phyloP scores from a whole-genome alignment of 768 basidiomycete genomes.

The Atractiella rhizophila region DNA sequence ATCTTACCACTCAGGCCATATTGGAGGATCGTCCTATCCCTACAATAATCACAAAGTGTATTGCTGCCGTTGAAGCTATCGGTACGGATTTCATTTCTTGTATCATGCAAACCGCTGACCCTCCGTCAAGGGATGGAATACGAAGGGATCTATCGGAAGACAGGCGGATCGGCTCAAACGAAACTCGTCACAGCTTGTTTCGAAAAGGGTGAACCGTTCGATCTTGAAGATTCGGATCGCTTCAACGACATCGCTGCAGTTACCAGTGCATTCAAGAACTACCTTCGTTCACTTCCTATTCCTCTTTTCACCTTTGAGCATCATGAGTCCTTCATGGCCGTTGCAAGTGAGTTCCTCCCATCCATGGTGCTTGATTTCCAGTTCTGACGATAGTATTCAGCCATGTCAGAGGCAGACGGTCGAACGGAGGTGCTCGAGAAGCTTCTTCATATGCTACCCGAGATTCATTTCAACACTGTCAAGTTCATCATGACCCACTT shows the following conservation, averaged over 20 bases:
- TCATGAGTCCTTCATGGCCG: conserved; percentile 66
- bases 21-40: conserved; percentile 32
- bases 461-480: conserved; percentile 67
- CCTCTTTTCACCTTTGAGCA: conserved; percentile 74
- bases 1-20: conserved; percentile 50
- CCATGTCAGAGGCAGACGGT: conserved; percentile 8
- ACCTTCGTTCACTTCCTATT: conserved; percentile 74
- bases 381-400: conserved; percentile 1
- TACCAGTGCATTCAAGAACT: conserved; percentile 72
- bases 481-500: conserved; percentile 63
- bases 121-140: conserved; percentile 50
- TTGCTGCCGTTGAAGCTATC: conserved; percentile 63
- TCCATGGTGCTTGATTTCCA: not conserved
- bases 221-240: conserved; percentile 55
- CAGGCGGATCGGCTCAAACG: conserved; percentile 70
- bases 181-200: conserved; percentile 85
- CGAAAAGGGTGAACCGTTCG: conserved; percentile 64
- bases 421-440: conserved; percentile 31
- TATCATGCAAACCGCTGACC: not conserved
- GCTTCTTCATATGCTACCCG: conserved; percentile 50
- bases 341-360: conserved; percentile 29
- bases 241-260: conserved; percentile 96
- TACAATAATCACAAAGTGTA: conserved; percentile 81
- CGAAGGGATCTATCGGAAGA: conserved; percentile 96
- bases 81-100: conserved; percentile 28